Percentiles rank a stretch among this genome's conserved stretches.
These are phyloP conservation scores for Lactarius akahatsu DNA, from an alignment of 768 basidiomycete genomes.

Conservation along the genomic window DNA sequence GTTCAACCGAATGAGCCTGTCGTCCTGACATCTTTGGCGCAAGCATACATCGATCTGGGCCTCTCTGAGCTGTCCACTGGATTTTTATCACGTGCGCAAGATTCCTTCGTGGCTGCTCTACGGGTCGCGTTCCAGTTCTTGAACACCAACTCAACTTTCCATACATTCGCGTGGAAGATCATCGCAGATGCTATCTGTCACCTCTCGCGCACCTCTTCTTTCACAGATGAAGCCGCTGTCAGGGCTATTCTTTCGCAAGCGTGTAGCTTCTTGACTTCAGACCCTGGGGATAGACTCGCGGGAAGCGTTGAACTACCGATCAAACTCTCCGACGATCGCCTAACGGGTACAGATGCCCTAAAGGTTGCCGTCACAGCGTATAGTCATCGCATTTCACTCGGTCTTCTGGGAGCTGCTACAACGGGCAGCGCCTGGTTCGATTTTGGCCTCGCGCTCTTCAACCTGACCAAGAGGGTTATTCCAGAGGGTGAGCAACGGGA, in stretches of 20 bases:
- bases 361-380: constrained; percentile 59
- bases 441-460: constrained; percentile 60
- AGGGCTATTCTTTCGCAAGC: constrained; percentile 38
- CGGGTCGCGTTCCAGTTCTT: constrained; percentile 49
- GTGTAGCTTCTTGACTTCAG: constrained; percentile 41
- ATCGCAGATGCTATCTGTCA: constrained; percentile 73
- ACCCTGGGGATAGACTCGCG: constrained; percentile 44
- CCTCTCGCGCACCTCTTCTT: constrained; percentile 54
- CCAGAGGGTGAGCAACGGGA: constrained; percentile 36
- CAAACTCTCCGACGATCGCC: constrained; percentile 26
- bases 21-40: constrained; percentile 66
- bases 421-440: constrained; percentile 72
- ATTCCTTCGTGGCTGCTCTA: constrained; percentile 66
- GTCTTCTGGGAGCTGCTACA: constrained; percentile 48
- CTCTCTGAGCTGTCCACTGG: constrained; percentile 62
- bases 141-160: constrained; percentile 57
- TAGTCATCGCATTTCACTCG: constrained; percentile 59
- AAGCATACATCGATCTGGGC: constrained; percentile 71
- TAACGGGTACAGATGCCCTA: constrained; percentile 40
- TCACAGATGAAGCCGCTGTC: constrained; percentile 46
- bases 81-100: constrained; percentile 70
- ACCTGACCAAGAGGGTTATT: constrained; percentile 41
- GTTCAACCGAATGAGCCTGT: constrained; percentile 66
- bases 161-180: constrained; percentile 78
- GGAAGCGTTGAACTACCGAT: constrained; percentile 40